Conservation (phyloP, 331 rosid genomes). For the Erythrophleum ivorense region DNA sequence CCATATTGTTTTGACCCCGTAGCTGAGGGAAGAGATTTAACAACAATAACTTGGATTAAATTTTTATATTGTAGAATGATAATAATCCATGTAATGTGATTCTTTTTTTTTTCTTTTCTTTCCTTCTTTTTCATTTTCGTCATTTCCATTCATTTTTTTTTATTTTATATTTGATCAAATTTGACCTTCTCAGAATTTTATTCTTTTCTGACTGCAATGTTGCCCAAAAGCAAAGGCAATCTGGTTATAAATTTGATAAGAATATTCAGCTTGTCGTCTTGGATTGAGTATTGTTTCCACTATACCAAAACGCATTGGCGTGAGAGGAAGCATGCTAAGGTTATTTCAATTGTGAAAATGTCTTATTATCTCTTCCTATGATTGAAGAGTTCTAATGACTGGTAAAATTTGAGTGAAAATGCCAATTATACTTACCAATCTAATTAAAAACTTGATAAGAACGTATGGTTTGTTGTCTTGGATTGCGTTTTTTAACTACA, state of each 20-base stretch:
- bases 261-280: background rate
- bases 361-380: too few species aligned
- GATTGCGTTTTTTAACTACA: background rate
- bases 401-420: too few species aligned
- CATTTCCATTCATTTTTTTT: background rate
- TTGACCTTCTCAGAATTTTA: too few species aligned
- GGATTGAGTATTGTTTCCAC: background rate
- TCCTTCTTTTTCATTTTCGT: constrained; percentile 23
- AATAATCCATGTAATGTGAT: constrained; percentile 29
- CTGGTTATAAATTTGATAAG: background rate
- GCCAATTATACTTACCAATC: too few species aligned
- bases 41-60: constrained; percentile 13
- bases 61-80: constrained; percentile 26
- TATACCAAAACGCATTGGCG: too few species aligned
- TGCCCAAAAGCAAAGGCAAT: too few species aligned
- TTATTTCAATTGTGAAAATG: too few species aligned
- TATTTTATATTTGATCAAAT: too few species aligned
- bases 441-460: background rate
- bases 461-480: background rate
- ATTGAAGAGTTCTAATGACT: too few species aligned
- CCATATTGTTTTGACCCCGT: constrained; percentile 11
- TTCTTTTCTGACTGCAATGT: too few species aligned
- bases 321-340: too few species aligned
- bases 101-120: constrained; percentile 9
- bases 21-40: constrained; percentile 34